Base-by-base conservation (phyloP, 805 yeast species). In the Pichia cephalocereana region DNA sequence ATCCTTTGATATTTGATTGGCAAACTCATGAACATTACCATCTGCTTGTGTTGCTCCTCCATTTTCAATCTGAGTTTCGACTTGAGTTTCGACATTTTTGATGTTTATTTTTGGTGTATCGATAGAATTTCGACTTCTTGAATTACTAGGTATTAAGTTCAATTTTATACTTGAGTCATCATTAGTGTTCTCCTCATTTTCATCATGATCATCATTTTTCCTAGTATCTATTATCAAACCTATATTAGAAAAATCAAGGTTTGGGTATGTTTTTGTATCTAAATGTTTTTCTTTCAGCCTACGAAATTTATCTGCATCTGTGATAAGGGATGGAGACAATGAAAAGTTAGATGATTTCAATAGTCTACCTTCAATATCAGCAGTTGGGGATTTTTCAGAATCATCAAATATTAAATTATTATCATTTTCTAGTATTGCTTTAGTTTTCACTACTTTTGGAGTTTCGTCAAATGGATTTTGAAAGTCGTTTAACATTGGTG, bases 401-500 rank as follows among this genome's bases (percentile, higher is more conserved):
- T 36, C 19, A 18, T 38, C 6, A 18, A 10, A 17, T 15, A 18
- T 11, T 6, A 6, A 6, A 15, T 17, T 32, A 18, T 23, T 17
- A 8, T 15, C 14, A 17, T 28, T 39, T 6, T 3, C 15, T 15
- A 17, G 10, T 10, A 10, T 36, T 3, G 36, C 27, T 9, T 2
- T 8, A 8, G 36, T 17, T 6, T 12, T 26, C n/a, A 18, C 15
- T 6, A 28, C 32, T 54, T 52, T 57, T 1, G 64, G 65, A 2
- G 66, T 57, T 3, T 54, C 61, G 11, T 62, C 66, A 51, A 71
- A 71, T 8, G 76, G 76, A 49, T 71, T 62, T 28, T 52, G 57
- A 18, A 69, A 55, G 32, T 61, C 62, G 23, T 55, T 59, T 17
- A 68, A 46, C 57, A 54, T 19, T 5, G 66, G 62, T 2, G 63